These are phyloP conservation scores for Clonostachys rosea DNA, from an alignment of 2,329 filamentous ascomycete genomes.

Conservation along the genomic window DNA sequence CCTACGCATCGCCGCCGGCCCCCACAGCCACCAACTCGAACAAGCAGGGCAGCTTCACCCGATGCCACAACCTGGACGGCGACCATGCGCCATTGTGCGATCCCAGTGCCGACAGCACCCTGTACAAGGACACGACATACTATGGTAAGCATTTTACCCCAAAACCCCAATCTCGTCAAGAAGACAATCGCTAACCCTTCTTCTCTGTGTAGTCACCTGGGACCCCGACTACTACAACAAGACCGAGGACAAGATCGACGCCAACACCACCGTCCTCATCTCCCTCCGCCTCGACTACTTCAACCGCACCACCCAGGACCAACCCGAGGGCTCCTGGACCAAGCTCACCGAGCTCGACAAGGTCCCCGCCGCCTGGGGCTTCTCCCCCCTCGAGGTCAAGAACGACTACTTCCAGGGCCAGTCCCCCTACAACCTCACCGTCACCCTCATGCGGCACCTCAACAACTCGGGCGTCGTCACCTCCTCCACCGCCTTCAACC, in stretches of 20 bases:
- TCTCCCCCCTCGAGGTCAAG: conserved; percentile 39
- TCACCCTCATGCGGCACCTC: conserved; percentile 34
- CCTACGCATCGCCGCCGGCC: conserved; percentile 31
- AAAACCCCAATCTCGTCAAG: too few species aligned
- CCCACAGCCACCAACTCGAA: conserved; percentile 34
- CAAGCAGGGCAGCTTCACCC: conserved; percentile 41
- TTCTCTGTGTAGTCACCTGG: too few species aligned
- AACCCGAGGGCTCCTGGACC: conserved; percentile 21
- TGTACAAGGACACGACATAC: conserved; percentile 42
- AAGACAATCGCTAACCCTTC: neutral
- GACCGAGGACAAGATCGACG: conserved; percentile 18
- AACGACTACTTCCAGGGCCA: conserved; percentile 24
- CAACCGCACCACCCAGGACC: conserved; percentile 27
- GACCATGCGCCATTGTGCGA: conserved; percentile 45
- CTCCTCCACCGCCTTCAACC: conserved; percentile 34
- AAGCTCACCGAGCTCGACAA: conserved; percentile 25
- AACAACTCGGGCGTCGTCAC: conserved; percentile 20
- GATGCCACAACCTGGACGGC: conserved; percentile 43
- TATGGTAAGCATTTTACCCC: too few species aligned
- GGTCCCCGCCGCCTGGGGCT: conserved; percentile 37
- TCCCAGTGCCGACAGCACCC: conserved; percentile 33
- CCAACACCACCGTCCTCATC: conserved; percentile 21
- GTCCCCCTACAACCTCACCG: conserved; percentile 38
- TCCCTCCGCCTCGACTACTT: conserved; percentile 32
- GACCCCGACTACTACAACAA: conserved; percentile 45